Base-by-base conservation (phyloP, 176 grass and related monocot species). In the Tillandsia leiboldiana region DNA sequence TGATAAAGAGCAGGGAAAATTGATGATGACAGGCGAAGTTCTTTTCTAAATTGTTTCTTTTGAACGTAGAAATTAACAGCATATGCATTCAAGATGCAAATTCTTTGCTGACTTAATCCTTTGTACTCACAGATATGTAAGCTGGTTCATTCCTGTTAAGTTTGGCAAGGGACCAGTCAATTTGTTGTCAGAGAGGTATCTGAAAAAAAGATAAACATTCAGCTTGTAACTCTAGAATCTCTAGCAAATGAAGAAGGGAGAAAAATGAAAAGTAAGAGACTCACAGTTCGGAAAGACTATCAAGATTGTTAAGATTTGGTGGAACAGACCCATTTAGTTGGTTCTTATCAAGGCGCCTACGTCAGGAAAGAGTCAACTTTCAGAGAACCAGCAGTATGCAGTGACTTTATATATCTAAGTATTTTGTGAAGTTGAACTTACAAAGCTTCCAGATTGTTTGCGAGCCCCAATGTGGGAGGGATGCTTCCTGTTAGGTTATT, bases 401-500 rank as follows among this genome's bases (percentile, higher is more conserved):
- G 0, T 42, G 33, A 3, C 33, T 42, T 42, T 42, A 7, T 42
- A 42, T 6, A 42, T 42, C 33, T 42, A 6, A 7, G 33, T 42
- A 42, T 0, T 42, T 42, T 42, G 3, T 42, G 33, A 42, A 42
- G 15, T 66, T 17, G 29, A 75, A 75, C 73, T 75, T 54, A 75
- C 73, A 75, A 26, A 67, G 63, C 62, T 10, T 12, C 49, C 50
- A 75, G 20, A 17, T 61, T 66, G 10, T 50, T 2, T 12, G 66
- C 63, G 22, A 75, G 49, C 47, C 73, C 73, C 42, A 75, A 9
- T 1, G 73, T 75, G 50, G 26, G 1, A 12, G 73, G 73, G 50
- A 75, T 75, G 63, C 24, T 75, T 50, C 73, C 73, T 75, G 73
- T 42, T 1, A 75, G 42, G 49, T 66, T 51, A 23, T 75, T 75